These are phyloP conservation scores for Rhodotorula sp. DNA, from an alignment of 1,284 basidiomycete genomes.

Conservation along the genomic window DNA sequence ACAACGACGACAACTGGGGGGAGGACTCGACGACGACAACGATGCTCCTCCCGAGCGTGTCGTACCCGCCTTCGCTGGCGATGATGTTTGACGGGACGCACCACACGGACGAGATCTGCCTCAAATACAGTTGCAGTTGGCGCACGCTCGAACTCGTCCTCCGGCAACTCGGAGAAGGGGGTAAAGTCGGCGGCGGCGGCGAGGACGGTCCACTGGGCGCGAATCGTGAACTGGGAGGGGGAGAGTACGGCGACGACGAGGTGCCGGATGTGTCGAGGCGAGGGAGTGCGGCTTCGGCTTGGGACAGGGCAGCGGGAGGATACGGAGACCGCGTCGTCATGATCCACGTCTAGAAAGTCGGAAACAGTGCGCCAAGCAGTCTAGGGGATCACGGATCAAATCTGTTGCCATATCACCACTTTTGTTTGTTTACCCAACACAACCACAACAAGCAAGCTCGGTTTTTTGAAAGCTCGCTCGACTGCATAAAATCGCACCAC, in stretches of 20 bases:
- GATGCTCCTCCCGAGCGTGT: not conserved
- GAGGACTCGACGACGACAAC: not conserved
- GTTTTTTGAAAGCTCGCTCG: no score
- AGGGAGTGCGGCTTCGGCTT: not conserved
- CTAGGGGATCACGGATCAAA: not conserved
- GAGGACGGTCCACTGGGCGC: not conserved
- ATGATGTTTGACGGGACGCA: conserved; percentile 42
- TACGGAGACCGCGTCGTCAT: conserved; percentile 29
- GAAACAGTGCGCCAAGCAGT: not conserved
- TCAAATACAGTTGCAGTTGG: conserved; percentile 31
- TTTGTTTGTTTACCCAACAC: not conserved
- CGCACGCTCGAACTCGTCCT: conserved; percentile 30
- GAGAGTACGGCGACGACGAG: conserved; percentile 1
- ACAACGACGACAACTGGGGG: not conserved
- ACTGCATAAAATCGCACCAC: no score
- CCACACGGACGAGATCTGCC: conserved; percentile 43
- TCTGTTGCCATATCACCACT: not conserved
- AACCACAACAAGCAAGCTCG: not conserved
- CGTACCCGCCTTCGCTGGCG: conserved; percentile 37
- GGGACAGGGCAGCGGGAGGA: not conserved
- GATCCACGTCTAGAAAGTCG: conserved; percentile 19
- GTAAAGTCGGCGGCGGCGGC: not conserved
- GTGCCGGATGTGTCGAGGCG: not conserved
- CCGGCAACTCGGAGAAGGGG: conserved; percentile 16
- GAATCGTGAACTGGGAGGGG: not conserved